Conservation (phyloP, 2,329 filamentous ascomycete species). For the Sporothrix dimorphospora region DNA sequence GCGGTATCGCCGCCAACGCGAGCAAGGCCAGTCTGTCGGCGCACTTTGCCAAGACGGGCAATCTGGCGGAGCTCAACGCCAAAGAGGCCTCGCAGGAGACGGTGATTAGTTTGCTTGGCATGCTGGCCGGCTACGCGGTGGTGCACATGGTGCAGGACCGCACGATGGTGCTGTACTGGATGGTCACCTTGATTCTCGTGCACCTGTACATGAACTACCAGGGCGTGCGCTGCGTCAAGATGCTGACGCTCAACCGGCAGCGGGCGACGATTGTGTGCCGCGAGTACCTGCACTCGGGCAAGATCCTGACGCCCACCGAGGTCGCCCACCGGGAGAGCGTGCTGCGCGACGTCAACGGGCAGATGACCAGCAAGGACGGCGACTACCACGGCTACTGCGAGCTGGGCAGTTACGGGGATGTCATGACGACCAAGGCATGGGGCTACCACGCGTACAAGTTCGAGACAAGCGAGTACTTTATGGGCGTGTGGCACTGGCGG, state of each 20-base stretch:
- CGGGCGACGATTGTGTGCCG: slow-evolving; percentile 78
- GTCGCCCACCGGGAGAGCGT: slow-evolving; percentile 68
- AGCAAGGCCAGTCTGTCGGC: slow-evolving; percentile 89
- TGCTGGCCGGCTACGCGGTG: slow-evolving; percentile 80
- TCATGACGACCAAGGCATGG: slow-evolving; percentile 40
- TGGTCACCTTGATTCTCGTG: slow-evolving; percentile 71
- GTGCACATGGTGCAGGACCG: slow-evolving; percentile 75
- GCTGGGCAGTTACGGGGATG: slow-evolving; percentile 47
- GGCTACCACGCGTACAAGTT: slow-evolving; percentile 44
- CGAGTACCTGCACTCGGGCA: slow-evolving; percentile 54
- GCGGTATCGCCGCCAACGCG: slow-evolving; percentile 86
- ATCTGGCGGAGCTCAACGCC: slow-evolving; percentile 90
- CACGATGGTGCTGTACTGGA: slow-evolving; percentile 70
- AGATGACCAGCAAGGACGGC: slow-evolving; percentile 46
- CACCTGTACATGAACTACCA: slow-evolving; percentile 86
- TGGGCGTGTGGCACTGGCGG: slow-evolving; percentile 56
- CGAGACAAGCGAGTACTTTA: slow-evolving; percentile 58
- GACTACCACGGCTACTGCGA: slow-evolving; percentile 42
- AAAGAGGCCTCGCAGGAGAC: slow-evolving; percentile 97
- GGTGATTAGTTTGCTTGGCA: slow-evolving; percentile 83
- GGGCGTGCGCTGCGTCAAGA: slow-evolving; percentile 80
- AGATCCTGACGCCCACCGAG: slow-evolving; percentile 64
- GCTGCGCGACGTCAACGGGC: slow-evolving; percentile 56
- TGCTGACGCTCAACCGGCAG: slow-evolving; percentile 84
- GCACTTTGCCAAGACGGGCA: slow-evolving; percentile 86